Conservation (phyloP, 495 filamentous ascomycete genomes). For the Lentithecium fluviatile region DNA sequence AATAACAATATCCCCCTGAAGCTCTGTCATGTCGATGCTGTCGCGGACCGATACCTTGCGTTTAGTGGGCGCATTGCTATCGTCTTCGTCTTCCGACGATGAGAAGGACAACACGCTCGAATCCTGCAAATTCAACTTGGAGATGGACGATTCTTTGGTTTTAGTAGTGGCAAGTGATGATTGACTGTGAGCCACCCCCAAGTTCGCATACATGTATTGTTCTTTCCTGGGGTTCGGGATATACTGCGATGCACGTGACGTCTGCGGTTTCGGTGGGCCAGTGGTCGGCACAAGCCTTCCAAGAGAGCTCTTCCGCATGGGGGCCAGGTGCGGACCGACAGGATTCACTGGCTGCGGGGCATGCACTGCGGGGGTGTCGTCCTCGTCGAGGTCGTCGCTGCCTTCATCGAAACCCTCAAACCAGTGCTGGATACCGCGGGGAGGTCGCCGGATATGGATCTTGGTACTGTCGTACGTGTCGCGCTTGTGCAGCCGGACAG, state of each 20-base stretch:
- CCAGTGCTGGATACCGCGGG: slow-evolving; percentile 47
- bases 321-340: not conserved
- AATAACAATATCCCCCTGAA: slow-evolving; percentile 32
- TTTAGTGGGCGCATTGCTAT: slow-evolving; percentile 24
- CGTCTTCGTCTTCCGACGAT: slow-evolving; percentile 57
- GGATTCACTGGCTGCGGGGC: slow-evolving; percentile 7
- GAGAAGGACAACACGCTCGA: slow-evolving; percentile 58
- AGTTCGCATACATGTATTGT: not conserved
- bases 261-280: not conserved
- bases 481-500: slow-evolving; percentile 29
- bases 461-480: slow-evolving; percentile 44
- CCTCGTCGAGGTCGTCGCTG: slow-evolving; percentile 39
- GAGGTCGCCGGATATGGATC: slow-evolving; percentile 43
- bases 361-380: slow-evolving; percentile 2
- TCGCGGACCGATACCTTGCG: slow-evolving; percentile 12
- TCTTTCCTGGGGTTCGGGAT: slow-evolving; percentile 4
- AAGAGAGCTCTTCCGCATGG: slow-evolving; percentile 21
- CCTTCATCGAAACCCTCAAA: slow-evolving; percentile 45
- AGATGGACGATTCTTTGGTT: slow-evolving; percentile 46
- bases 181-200: slow-evolving; percentile 15
- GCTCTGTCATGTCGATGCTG: slow-evolving; percentile 21
- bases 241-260: slow-evolving; percentile 3
- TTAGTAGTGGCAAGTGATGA: slow-evolving; percentile 11
- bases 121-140: slow-evolving; percentile 50
- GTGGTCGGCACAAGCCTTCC: slow-evolving; percentile 7